Conservation (phyloP, 1,139 yeast species). For the Candida sanyaensis region DNA sequence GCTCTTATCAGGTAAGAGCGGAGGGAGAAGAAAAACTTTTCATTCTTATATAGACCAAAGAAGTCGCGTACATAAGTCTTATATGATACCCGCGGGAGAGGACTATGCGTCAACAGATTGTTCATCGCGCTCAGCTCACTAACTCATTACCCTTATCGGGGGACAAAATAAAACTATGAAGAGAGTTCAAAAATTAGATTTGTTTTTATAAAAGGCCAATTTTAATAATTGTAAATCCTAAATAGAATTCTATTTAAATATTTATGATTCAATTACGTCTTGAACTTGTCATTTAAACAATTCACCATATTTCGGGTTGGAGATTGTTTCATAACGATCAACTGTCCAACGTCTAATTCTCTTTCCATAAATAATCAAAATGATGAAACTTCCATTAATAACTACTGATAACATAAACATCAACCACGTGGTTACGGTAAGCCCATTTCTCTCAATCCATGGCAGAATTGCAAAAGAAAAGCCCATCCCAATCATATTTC, state of each 20-base stretch:
- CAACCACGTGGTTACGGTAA: constrained; percentile 43
- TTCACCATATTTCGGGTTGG: constrained; percentile 17
- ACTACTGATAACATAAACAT: constrained; percentile 46
- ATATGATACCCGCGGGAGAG: too few relatives aligned
- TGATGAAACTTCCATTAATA: constrained; percentile 40
- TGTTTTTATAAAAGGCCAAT: too few relatives aligned
- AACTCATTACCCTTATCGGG: constrained; percentile 6
- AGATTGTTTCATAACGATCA: constrained; percentile 22
- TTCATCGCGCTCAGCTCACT: constrained; percentile 4
- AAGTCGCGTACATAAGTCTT: too few relatives aligned
- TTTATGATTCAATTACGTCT: neutral
- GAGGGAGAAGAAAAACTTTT: too few relatives aligned
- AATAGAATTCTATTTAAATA: too few relatives aligned
- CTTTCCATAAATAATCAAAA: constrained; percentile 44
- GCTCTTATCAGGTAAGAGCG: too few relatives aligned
- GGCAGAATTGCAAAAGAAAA: constrained; percentile 49
- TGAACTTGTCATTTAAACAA: neutral
- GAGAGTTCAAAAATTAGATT: too few relatives aligned
- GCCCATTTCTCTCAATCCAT: constrained; percentile 41
- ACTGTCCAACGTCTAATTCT: constrained; percentile 32
- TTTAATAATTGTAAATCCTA: too few relatives aligned
- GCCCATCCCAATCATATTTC: constrained; percentile 49
- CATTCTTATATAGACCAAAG: too few relatives aligned
- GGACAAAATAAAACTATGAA: neutral
- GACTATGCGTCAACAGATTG: too few relatives aligned